These are phyloP conservation scores for Cryptomeria japonica DNA, from an alignment of 75 land plant genomes.

Conservation along the genomic window DNA sequence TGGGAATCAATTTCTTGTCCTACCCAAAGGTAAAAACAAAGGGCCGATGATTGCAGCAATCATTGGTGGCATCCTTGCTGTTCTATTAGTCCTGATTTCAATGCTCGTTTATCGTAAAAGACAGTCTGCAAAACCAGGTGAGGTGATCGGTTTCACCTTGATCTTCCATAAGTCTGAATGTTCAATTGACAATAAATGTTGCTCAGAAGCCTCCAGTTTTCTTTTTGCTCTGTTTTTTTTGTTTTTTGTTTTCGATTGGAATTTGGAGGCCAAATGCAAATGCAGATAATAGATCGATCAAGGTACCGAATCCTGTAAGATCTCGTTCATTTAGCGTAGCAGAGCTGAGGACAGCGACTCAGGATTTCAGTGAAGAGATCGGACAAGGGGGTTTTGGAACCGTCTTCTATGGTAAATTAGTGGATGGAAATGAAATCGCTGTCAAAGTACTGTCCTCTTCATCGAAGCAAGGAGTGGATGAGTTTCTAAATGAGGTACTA, in stretches of 20 bases:
- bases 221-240: neutral
- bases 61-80: too few relatives aligned
- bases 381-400: neutral
- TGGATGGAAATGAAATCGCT: conserved; percentile 31
- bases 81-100: neutral
- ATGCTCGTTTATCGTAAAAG: neutral
- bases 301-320: neutral
- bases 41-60: neutral
- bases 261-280: neutral
- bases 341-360: too few relatives aligned
- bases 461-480: conserved; percentile 30
- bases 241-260: neutral
- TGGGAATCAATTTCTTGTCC: neutral
- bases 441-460: conserved; percentile 31
- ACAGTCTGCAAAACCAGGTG: neutral
- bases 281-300: neutral
- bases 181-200: neutral
- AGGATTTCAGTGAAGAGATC: neutral
- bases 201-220: neutral
- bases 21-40: neutral
- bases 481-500: conserved; percentile 35
- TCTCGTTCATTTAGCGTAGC: neutral
- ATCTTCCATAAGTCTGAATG: too few relatives aligned
- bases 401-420: conserved; percentile 15
- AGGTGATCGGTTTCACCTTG: neutral